Percentiles rank a stretch among this genome's conserved stretches.
phyloP scores from a whole-genome alignment of 176 grass and related monocot species.

The Triticum aestivum region DNA sequence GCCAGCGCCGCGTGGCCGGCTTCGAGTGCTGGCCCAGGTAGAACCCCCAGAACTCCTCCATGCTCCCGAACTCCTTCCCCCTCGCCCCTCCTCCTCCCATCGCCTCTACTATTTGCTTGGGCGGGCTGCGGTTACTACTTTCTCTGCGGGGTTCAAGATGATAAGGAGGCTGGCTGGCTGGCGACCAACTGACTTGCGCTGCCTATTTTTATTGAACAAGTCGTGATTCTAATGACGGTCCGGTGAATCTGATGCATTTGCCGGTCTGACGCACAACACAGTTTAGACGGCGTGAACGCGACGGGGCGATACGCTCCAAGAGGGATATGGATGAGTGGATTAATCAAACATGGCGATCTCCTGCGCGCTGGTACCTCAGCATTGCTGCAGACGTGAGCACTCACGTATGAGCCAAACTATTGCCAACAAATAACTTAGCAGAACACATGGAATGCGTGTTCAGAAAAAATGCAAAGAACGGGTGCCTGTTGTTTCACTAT shows the following conservation, averaged over 20 bases:
- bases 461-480: not conserved
- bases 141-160: not conserved
- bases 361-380: not conserved
- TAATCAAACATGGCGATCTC: not conserved
- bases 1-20: constrained; percentile 65
- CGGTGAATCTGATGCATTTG: not conserved
- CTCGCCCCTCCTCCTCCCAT: too few species aligned
- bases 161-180: too few species aligned
- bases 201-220: not conserved
- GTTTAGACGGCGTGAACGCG: not conserved
- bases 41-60: constrained; percentile 83
- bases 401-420: not conserved
- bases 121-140: too few species aligned
- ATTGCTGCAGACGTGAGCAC: not conserved
- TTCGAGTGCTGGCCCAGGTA: constrained; percentile 89
- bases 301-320: not conserved
- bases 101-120: too few species aligned
- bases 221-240: not conserved
- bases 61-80: constrained; percentile 46
- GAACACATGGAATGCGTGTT: not conserved
- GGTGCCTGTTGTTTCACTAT: not conserved
- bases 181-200: not conserved
- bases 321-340: not conserved
- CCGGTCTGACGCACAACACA: not conserved
- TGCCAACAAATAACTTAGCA: not conserved